Evolutionary conservation across 768 basidiomycete genomes (phyloP).

Genomic region (Chlorophyllum brunneum): DNA sequence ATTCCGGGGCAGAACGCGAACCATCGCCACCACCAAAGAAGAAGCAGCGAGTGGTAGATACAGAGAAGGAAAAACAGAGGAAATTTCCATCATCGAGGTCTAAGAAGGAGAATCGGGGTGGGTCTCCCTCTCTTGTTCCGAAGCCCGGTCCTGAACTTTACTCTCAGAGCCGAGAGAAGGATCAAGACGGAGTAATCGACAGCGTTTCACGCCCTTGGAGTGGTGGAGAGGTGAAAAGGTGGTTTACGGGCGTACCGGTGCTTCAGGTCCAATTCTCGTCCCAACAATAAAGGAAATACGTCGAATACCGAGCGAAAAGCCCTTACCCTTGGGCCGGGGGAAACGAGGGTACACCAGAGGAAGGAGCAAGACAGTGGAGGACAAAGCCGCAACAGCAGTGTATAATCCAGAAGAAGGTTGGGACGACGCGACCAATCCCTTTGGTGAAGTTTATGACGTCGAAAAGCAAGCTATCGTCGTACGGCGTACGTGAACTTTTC

Average conservation of each 20-base stretch:
- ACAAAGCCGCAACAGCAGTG: constrained; percentile 23
- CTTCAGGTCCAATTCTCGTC: constrained; percentile 45
- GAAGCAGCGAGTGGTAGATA: constrained; percentile 28
- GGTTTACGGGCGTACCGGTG: constrained; percentile 60
- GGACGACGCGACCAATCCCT: constrained; percentile 73
- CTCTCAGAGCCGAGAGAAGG: constrained; percentile 40
- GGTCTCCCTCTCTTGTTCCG: constrained; percentile 6
- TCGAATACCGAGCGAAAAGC: constrained; percentile 43
- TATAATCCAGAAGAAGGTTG: constrained; percentile 70
- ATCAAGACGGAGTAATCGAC: constrained; percentile 68
- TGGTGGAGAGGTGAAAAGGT: constrained; percentile 94
- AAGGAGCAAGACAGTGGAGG: constrained; percentile 53
- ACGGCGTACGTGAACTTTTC: constrained; percentile 56
- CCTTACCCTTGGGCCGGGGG: constrained; percentile 29
- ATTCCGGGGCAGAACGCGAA: constrained; percentile 27
- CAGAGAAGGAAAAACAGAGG: constrained; percentile 16
- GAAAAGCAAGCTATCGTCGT: constrained; percentile 54
- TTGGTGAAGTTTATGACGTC: constrained; percentile 68
- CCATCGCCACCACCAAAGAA: constrained; percentile 28
- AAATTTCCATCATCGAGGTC: constrained; percentile 21
- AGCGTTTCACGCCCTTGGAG: constrained; percentile 70
- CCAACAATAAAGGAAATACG: constrained; percentile 69
- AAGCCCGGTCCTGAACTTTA: background rate
- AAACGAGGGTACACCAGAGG: constrained; percentile 34
- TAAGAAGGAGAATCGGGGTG: constrained; percentile 42